Evolutionary conservation across 306 rosid species (phyloP).

Genomic region (Argentina anserina): DNA sequence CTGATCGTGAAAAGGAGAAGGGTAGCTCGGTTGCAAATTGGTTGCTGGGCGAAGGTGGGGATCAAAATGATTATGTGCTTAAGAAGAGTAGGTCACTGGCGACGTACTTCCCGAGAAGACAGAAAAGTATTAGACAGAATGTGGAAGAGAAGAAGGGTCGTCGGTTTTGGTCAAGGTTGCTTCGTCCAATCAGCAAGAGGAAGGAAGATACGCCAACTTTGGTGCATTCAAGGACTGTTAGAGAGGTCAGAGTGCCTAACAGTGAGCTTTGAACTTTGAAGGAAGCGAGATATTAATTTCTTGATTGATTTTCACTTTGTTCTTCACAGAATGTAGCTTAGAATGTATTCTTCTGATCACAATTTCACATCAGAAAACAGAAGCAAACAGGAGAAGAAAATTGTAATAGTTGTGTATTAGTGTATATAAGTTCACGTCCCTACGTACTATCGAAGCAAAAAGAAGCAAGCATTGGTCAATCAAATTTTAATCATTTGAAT

Average conservation of each 20-base stretch:
- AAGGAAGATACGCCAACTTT: constrained; percentile 17
- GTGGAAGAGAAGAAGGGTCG: constrained; percentile 21
- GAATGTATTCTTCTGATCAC: neutral
- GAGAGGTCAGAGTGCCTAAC: constrained; percentile 19
- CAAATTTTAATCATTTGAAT: neutral
- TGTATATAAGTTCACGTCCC: neutral
- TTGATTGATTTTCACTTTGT: neutral
- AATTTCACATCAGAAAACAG: constrained; percentile 2
- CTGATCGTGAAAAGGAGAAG: neutral
- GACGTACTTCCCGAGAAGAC: constrained; percentile 28
- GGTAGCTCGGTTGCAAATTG: constrained; percentile 14
- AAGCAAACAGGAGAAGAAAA: neutral
- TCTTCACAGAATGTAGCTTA: neutral
- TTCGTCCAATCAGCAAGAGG: constrained; percentile 44
- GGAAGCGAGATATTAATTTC: neutral
- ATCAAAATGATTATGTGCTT: constrained; percentile 25
- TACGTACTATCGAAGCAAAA: too few species aligned
- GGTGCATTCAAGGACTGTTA: constrained; percentile 37
- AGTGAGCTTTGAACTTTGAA: neutral
- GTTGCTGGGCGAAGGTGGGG: constrained; percentile 19
- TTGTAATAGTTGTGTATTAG: neutral
- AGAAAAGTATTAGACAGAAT: neutral
- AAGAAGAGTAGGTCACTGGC: constrained; percentile 54
- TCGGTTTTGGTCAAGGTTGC: constrained; percentile 67
- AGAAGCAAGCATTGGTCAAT: too few species aligned